These are phyloP conservation scores for Diaporthe batatas DNA, from an alignment of 2,329 filamentous ascomycete species.

Conservation along the genomic window DNA sequence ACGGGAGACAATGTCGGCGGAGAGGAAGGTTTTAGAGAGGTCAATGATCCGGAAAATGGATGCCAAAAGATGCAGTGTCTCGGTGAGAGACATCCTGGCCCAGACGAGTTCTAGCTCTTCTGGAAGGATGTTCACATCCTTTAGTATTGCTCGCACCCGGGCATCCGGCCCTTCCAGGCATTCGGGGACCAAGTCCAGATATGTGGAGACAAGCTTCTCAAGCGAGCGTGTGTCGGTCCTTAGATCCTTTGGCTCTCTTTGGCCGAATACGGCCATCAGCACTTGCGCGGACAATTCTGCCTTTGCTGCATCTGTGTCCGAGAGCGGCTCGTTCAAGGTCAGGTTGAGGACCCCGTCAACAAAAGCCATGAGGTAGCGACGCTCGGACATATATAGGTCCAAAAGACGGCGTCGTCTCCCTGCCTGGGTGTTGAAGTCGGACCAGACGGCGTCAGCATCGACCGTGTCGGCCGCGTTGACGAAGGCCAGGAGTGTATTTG, in stretches of 20 bases:
- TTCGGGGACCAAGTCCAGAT: slow-evolving; percentile 60
- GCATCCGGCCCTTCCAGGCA: slow-evolving; percentile 64
- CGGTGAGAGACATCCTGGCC: slow-evolving; percentile 73
- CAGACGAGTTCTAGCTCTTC: slow-evolving; percentile 71
- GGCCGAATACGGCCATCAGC: slow-evolving; percentile 44
- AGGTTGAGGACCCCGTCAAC: slow-evolving; percentile 69
- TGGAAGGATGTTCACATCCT: slow-evolving; percentile 50
- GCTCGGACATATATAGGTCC: slow-evolving; percentile 78
- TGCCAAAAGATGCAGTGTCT: slow-evolving; percentile 80
- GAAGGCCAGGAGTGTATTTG: slow-evolving; percentile 68
- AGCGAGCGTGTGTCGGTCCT: slow-evolving; percentile 46
- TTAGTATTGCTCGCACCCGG: slow-evolving; percentile 62
- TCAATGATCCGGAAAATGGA: slow-evolving; percentile 79
- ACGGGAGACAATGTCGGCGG: slow-evolving; percentile 69
- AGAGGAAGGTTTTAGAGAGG: slow-evolving; percentile 66
- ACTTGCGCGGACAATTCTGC: slow-evolving; percentile 43
- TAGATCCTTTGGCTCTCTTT: slow-evolving; percentile 14
- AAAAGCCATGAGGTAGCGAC: slow-evolving; percentile 75
- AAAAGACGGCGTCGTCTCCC: slow-evolving; percentile 77
- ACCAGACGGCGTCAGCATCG: slow-evolving; percentile 68
- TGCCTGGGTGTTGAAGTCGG: slow-evolving; percentile 72
- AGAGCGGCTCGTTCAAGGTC: slow-evolving; percentile 56
- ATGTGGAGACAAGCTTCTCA: slow-evolving; percentile 62
- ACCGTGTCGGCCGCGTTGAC: slow-evolving; percentile 60
- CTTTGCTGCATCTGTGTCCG: slow-evolving; percentile 43